Evolutionary conservation across 805 yeast species (phyloP).

Genomic region (Wickerhamiella domercqiae): DNA sequence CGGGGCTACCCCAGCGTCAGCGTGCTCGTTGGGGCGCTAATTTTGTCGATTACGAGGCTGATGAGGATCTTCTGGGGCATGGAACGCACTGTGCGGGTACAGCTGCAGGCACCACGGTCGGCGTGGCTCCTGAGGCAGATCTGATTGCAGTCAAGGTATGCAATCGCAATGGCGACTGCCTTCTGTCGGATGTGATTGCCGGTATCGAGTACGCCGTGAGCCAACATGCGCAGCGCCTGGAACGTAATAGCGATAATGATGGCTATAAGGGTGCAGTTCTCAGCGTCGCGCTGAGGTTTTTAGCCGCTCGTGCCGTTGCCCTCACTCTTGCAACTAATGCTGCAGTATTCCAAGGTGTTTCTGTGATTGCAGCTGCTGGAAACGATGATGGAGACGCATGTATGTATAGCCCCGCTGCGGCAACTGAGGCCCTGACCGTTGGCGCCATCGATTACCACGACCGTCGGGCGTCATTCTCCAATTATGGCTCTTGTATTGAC

Average conservation of each 20-base stretch:
- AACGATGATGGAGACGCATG: constrained; percentile 69
- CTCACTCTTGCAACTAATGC: constrained; percentile 65
- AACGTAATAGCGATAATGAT: not conserved
- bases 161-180: constrained; percentile 53
- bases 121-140: constrained; percentile 59
- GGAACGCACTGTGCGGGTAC: constrained; percentile 91
- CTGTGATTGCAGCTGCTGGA: constrained; percentile 55
- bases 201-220: constrained; percentile 26
- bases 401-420: constrained; percentile 67
- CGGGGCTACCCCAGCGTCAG: no score
- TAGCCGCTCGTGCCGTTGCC: constrained; percentile 51
- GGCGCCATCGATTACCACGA: constrained; percentile 81
- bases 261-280: constrained; percentile 27
- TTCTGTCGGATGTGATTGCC: constrained; percentile 24
- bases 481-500: constrained; percentile 83
- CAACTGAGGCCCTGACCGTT: constrained; percentile 58
- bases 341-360: constrained; percentile 55
- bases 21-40: constrained; percentile 32
- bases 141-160: constrained; percentile 65
- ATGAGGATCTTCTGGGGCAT: constrained; percentile 70
- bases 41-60: constrained; percentile 28
- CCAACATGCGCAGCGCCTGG: constrained; percentile 5
- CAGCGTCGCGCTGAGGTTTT: constrained; percentile 69
- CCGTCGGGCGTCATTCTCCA: constrained; percentile 52
- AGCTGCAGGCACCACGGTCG: constrained; percentile 62